phyloP scores from a whole-genome alignment of 768 basidiomycete genomes.

The Russula sp. region DNA sequence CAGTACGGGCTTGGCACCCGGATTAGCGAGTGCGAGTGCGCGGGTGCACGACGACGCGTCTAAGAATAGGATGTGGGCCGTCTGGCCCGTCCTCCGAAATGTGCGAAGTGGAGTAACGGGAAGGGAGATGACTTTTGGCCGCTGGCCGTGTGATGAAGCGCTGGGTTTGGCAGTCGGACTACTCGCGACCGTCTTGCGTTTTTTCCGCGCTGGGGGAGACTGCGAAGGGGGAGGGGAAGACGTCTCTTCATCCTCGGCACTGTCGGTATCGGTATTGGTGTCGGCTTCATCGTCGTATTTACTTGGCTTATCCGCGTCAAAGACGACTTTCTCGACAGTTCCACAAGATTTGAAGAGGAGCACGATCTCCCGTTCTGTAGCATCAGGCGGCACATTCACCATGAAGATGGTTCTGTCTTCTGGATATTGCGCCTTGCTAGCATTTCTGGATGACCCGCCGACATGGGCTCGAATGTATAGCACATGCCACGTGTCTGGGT shows the following conservation, averaged over 20 bases:
- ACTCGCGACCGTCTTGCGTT: conserved; percentile 26
- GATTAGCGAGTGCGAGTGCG: conserved; percentile 40
- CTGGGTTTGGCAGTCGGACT: not conserved
- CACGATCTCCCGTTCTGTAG: conserved; percentile 72
- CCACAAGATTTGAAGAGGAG: conserved; percentile 74
- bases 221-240: not conserved
- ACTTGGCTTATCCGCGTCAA: conserved; percentile 41
- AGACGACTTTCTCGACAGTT: conserved; percentile 66
- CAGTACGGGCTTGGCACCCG: conserved; percentile 42
- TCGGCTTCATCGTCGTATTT: conserved; percentile 32
- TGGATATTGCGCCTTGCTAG: conserved; percentile 30
- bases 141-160: conserved; percentile 22
- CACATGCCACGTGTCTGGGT: conserved; percentile 47
- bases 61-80: conserved; percentile 67
- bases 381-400: conserved; percentile 84
- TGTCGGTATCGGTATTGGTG: conserved; percentile 32
- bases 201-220: conserved; percentile 27
- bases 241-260: conserved; percentile 26
- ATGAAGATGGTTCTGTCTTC: conserved; percentile 76
- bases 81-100: conserved; percentile 53
- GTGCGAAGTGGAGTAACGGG: conserved; percentile 47
- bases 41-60: conserved; percentile 65
- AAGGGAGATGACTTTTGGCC: conserved; percentile 54
- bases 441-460: conserved; percentile 32
- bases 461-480: conserved; percentile 71